Evolutionary conservation across 805 yeast genomes (phyloP), one percentile per base, ranked within the genome.

Genomic region (Cyberlindnera mississippiensis): DNA sequence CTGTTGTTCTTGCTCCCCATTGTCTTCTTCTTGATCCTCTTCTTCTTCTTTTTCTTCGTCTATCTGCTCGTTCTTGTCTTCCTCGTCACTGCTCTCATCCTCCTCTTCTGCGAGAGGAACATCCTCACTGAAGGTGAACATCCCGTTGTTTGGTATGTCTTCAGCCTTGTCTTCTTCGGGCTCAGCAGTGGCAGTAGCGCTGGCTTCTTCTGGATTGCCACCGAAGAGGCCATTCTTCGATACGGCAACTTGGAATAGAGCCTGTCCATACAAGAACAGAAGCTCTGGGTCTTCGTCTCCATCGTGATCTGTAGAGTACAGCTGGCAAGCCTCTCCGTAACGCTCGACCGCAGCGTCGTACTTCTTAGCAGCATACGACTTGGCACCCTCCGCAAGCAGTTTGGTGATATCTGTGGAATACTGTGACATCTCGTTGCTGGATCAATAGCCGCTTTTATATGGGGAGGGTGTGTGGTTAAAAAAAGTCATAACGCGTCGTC

Each of bases 221-320:
- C 95, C 96, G 46, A 90, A 72, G 4, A 90, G 82, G 33, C 83
- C 90, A 2, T 88, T 79, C 34, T 76, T 82, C 15, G 77, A 66
- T 8, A 86, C 84, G 0, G 90, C 97, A 29, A 77, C 75, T 48
- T 81, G 84, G 63, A 82, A 89, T 28, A 90, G 62, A 1, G 96
- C 80, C 59, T 80, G 79, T 2, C 96, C 96, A 50, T 89, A 89
- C 31, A 84, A 61, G 50, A 73, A 78, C 53, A 89, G 67, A 50
- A 87, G 69, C 46, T 85, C 85, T 5, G 93, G 83, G 46, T 76
- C 75, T 49, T 88, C 95, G 34, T 75, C 74, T n/a, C 76, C 79
- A 12, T 72, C 68, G 17, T 46, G 45, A 4, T 37, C 42, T 15
- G 71, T 64, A 37, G 78, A 72, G 50, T 64, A 71, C 33, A 60